Conservation (phyloP, 371 early-diverging fungal species). For the Mortierella sp. region DNA sequence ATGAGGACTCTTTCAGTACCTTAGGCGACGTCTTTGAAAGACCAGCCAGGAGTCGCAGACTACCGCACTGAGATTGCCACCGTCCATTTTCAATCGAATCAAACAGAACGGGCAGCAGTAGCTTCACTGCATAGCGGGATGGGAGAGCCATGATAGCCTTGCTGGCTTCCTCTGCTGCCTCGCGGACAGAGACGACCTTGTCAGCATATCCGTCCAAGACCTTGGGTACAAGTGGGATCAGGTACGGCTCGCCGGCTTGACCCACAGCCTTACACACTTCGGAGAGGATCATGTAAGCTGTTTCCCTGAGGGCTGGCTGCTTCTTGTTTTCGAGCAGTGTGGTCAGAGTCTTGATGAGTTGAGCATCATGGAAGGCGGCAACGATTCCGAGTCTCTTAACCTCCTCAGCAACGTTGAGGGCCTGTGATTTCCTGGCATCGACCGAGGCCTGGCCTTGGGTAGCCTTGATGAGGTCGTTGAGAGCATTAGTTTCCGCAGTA, state of each 20-base stretch:
- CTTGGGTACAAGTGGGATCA: slow-evolving; percentile 60
- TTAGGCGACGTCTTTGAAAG: slow-evolving; percentile 57
- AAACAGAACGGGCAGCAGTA: slow-evolving; percentile 63
- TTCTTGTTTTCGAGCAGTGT: slow-evolving; percentile 60
- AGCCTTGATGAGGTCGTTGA: slow-evolving; percentile 43
- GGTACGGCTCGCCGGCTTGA: slow-evolving; percentile 64
- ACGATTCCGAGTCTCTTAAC: slow-evolving; percentile 43
- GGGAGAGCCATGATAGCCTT: slow-evolving; percentile 58
- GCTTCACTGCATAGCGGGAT: slow-evolving; percentile 57
- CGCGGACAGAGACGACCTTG: slow-evolving; percentile 65
- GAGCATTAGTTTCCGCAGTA: slow-evolving; percentile 23
- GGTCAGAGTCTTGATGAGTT: slow-evolving; percentile 41
- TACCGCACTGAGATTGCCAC: slow-evolving; percentile 70
- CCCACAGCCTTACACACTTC: slow-evolving; percentile 58
- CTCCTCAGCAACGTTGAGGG: slow-evolving; percentile 31
- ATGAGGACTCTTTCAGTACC: slow-evolving; percentile 13
- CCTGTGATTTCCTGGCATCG: slow-evolving; percentile 27
- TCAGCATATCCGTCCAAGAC: slow-evolving; percentile 64
- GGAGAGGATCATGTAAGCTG: slow-evolving; percentile 61
- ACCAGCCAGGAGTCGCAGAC: slow-evolving; percentile 57
- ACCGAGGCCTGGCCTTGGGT: slow-evolving; percentile 37
- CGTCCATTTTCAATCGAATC: slow-evolving; percentile 64
- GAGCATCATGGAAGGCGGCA: slow-evolving; percentile 30
- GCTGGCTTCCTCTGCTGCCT: slow-evolving; percentile 63
- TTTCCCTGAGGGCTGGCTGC: slow-evolving; percentile 61